Percentiles rank a stretch among this genome's conserved stretches.
phyloP scores from a whole-genome alignment of 495 filamentous ascomycete genomes.

The Penicillium coprophilum region DNA sequence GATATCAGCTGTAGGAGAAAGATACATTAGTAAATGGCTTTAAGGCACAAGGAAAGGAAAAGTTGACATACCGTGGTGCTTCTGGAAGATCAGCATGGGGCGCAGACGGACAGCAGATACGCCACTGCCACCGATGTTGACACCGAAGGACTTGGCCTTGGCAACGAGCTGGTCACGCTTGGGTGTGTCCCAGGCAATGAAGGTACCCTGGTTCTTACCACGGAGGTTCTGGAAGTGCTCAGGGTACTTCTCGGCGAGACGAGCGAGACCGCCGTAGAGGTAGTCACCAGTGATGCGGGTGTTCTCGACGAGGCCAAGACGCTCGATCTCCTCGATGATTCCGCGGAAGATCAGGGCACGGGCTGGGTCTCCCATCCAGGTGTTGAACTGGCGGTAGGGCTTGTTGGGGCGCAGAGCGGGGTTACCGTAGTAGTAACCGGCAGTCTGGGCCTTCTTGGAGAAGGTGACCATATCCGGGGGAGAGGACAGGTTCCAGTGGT shows the following conservation, averaged over 20 bases:
- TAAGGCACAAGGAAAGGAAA: background rate
- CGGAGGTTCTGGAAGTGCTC: conserved; percentile 84
- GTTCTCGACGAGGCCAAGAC: conserved; percentile 73
- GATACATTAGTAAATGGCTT: conserved; percentile 22
- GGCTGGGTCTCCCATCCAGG: conserved; percentile 98
- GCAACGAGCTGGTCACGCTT: conserved; percentile 79
- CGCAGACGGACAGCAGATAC: conserved; percentile 76
- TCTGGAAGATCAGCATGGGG: conserved; percentile 96
- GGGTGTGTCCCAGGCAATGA: conserved; percentile 94
- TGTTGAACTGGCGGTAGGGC: conserved; percentile 99
- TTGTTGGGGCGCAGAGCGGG: conserved; percentile 88
- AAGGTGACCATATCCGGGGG: conserved; percentile 99
- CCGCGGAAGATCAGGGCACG: conserved; percentile 87
- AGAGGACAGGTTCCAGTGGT: conserved; percentile 83
- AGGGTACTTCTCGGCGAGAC: conserved; percentile 72
- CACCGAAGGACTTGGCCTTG: conserved; percentile 69
- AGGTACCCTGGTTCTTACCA: conserved; percentile 93
- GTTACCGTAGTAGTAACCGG: conserved; percentile 95
- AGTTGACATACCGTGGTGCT: conserved; percentile 63
- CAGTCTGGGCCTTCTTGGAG: conserved; percentile 97
- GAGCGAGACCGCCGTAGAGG: conserved; percentile 69
- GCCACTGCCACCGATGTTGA: conserved; percentile 93
- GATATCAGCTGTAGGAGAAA: conserved; percentile 45
- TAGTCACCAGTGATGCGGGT: conserved; percentile 83
- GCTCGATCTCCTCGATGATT: conserved; percentile 87